Evolutionary conservation across 75 land plant species (phyloP).

Genomic region (Pinus tabuliformis): DNA sequence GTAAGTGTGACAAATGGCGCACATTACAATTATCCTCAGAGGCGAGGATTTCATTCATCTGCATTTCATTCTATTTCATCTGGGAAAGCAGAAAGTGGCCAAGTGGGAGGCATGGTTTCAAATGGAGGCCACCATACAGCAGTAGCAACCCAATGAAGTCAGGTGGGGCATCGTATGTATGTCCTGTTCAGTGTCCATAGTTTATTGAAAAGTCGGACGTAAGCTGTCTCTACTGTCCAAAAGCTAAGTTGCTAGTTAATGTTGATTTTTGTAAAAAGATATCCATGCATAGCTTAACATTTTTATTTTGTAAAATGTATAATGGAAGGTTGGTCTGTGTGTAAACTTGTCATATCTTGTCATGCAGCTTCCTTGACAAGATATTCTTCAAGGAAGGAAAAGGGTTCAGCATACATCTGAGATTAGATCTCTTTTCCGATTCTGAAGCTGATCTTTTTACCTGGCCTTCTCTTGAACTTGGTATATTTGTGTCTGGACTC

Average conservation of each 20-base stretch:
- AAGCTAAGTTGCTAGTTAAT: not conserved
- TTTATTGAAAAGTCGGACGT: not conserved
- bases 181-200: not conserved
- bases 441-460: not conserved
- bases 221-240: not conserved
- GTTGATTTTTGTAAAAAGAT: not conserved
- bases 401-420: not conserved
- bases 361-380: not conserved
- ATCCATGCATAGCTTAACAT: not conserved
- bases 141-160: constrained; percentile 3
- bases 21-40: not conserved
- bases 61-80: constrained; percentile 6
- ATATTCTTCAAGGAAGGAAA: not conserved
- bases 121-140: constrained; percentile 12
- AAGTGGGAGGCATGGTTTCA: constrained; percentile 8
- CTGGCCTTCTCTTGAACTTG: not conserved
- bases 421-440: not conserved
- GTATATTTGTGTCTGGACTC: not conserved
- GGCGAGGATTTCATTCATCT: constrained; percentile 5
- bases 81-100: constrained; percentile 4
- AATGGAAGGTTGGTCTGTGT: not conserved
- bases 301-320: not conserved
- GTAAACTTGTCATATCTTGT: not conserved
- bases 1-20: not conserved
- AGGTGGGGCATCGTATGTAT: not conserved